Conservation (phyloP, 2,329 filamentous ascomycete genomes). For the Chaetoscypha palmicola region DNA sequence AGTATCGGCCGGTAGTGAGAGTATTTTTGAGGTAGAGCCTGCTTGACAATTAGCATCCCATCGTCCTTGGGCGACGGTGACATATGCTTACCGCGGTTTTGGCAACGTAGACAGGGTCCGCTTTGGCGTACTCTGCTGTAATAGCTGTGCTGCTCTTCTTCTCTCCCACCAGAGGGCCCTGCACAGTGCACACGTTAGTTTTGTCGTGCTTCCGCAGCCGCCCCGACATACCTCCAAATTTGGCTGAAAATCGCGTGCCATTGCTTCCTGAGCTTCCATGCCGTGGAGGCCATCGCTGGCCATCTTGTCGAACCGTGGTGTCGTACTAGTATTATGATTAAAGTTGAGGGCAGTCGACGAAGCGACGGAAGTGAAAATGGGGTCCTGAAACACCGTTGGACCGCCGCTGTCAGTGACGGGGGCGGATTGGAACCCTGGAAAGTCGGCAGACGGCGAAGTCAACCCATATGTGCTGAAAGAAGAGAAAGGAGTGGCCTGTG, state of each 20-base stretch:
- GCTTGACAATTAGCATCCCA: constrained; percentile 13
- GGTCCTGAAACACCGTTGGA: constrained; percentile 21
- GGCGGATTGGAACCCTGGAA: constrained; percentile 14
- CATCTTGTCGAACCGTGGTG: constrained; percentile 23
- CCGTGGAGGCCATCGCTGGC: constrained; percentile 14
- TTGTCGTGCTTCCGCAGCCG: constrained; percentile 2
- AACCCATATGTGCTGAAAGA: constrained; percentile 23
- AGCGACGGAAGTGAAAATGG: constrained; percentile 22
- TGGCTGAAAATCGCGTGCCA: constrained; percentile 52
- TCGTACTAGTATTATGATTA: constrained; percentile 7
- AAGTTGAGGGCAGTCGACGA: constrained; percentile 3
- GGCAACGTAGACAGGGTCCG: constrained; percentile 74
- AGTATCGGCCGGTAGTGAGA: constrained; percentile 80
- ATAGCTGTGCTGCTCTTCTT: constrained; percentile 72
- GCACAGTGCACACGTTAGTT: constrained; percentile 25
- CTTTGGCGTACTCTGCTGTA: constrained; percentile 78
- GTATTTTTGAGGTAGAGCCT: constrained; percentile 78
- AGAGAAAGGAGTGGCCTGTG: constrained; percentile 27
- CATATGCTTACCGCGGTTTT: constrained; percentile 70
- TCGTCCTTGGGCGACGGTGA: too few species aligned
- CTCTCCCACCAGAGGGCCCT: constrained; percentile 80
- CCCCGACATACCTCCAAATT: constrained; percentile 43
- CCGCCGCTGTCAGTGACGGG: constrained; percentile 15
- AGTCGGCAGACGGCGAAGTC: constrained; percentile 6
- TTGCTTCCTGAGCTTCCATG: constrained; percentile 48